These are phyloP conservation scores for Teratosphaeria destructans DNA, from an alignment of 2,329 filamentous ascomycete species.

Conservation along the genomic window DNA sequence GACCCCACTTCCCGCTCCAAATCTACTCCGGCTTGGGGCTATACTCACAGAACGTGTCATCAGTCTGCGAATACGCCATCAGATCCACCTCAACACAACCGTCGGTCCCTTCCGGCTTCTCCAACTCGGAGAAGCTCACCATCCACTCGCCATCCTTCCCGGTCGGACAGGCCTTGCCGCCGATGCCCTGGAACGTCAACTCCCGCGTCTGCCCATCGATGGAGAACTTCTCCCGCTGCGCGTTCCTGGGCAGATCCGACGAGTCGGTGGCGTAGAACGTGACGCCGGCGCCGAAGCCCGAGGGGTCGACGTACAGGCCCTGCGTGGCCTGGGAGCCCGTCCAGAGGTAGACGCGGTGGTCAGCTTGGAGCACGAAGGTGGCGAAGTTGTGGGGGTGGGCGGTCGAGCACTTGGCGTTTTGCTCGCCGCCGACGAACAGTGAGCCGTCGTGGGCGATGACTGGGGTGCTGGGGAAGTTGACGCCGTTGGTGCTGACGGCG, in stretches of 20 bases:
- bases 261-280: not conserved
- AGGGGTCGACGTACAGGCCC: not conserved
- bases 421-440: not conserved
- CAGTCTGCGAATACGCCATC: not conserved
- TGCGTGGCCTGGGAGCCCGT: not conserved
- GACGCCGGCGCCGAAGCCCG: not conserved
- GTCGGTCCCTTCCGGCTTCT: not conserved
- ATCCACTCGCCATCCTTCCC: not conserved
- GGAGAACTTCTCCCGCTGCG: not conserved
- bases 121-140: not conserved
- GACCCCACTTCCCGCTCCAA: no score
- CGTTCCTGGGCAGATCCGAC: not conserved
- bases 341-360: not conserved
- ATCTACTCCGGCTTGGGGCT: no score
- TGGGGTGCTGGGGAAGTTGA: not conserved
- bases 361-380: not conserved
- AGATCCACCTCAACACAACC: not conserved
- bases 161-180: not conserved
- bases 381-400: not conserved
- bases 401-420: not conserved
- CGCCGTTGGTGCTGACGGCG: not conserved
- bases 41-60: no score
- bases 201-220: not conserved
- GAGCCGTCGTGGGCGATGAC: not conserved
- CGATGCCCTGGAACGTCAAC: not conserved